Base-by-base conservation (phyloP, 345 rosid genomes). In the Dimocarpus longan region DNA sequence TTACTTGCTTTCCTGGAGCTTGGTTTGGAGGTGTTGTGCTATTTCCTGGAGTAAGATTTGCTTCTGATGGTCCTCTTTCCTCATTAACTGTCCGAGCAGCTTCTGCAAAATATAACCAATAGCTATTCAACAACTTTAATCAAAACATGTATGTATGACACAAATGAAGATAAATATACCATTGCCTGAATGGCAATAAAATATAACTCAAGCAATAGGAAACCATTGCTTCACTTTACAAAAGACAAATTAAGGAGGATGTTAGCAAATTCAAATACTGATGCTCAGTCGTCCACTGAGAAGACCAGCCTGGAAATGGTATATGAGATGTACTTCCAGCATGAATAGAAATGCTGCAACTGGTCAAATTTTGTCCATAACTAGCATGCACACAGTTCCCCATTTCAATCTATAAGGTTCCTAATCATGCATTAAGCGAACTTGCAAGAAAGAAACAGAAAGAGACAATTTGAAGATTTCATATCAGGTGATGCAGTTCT, bases 61-160 rank as follows among this genome's bases (percentile, higher is more conserved):
- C 79, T 82, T 89, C 90, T 19, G 88, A 84, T 79, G 88, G 85
- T 76, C 89, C 87, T n/a, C 83, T 81, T 76, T 87, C 89, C 68
- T 84, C 84, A 71, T 83, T 88, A 80, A 73, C 85, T 66, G 73
- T 64, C 1, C 81, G 83, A 4, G 80, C 15, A 80, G 79, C 81
- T 76, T 85, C 91, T 87, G 79, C 72, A 81, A 65, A 72, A 44
- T 22, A 19, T n/a, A 40, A 52, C 15, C 19, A 60, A 10, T 54
- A 21, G 64, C 68, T 63, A 24, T 8, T 26, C 77, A 79, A 63
- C 56, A 7, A 21, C 37, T 57, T 66, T 68, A 52, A 40, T 13
- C 13, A 18, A 19, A 42, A 3, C 18, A 10, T 22, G 22, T 6
- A 39, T 52, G 40, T 54, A 19, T 6, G 22, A 21, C 21, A 73